These are phyloP conservation scores for Apiospora aurea DNA, from an alignment of 2,329 filamentous ascomycete genomes.

Conservation along the genomic window DNA sequence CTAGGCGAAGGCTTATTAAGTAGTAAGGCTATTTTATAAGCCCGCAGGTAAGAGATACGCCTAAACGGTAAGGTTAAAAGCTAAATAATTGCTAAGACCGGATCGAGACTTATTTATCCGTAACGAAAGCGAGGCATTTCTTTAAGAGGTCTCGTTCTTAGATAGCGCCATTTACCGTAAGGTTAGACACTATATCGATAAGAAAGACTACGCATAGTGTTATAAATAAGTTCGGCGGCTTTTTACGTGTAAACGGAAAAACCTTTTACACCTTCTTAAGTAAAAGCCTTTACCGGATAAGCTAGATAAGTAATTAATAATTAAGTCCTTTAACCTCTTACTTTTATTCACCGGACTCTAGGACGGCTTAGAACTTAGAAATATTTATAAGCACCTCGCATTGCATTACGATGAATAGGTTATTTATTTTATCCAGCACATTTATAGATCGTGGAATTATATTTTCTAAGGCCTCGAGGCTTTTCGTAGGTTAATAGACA, in stretches of 20 bases:
- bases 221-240: conserved; percentile 20
- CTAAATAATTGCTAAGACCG: background rate
- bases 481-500: background rate
- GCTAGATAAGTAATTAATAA: background rate
- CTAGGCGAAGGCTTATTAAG: conserved; percentile 4
- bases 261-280: conserved; percentile 9
- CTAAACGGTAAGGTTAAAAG: background rate
- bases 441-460: background rate
- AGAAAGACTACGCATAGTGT: background rate
- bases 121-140: conserved; percentile 12
- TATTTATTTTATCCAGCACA: background rate
- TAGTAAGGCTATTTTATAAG: conserved; percentile 17
- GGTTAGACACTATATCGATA: background rate
- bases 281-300: background rate
- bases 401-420: conserved; percentile 25
- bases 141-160: conserved; percentile 7
- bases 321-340: conserved; percentile 18
- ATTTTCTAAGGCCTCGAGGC: conserved; percentile 15
- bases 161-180: conserved; percentile 24
- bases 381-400: conserved; percentile 23
- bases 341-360: conserved; percentile 21
- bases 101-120: conserved; percentile 2
- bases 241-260: conserved; percentile 22
- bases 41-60: conserved; percentile 15
- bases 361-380: conserved; percentile 25